Base-by-base conservation (phyloP, 495 filamentous ascomycete genomes). In the Sordaria brevicollis region DNA sequence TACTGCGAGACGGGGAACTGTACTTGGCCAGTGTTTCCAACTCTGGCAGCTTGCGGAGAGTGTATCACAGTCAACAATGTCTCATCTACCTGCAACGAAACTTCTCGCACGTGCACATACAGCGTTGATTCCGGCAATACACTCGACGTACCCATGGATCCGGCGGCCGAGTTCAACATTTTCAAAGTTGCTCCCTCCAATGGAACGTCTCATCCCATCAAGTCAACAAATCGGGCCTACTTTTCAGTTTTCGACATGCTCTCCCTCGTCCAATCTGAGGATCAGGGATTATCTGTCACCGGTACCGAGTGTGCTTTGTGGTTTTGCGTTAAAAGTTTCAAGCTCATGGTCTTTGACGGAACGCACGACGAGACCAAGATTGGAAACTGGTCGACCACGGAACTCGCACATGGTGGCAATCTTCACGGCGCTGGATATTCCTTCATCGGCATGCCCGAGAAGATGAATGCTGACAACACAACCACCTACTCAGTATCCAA, bases 231-330 rank as follows among this genome's bases (percentile, higher is more conserved):
- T 13, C 72, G 72, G 35, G 75, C 80, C 0, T 74, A 76, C 19
- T 74, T 81, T 29, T 80, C 80, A 29, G 71, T 76, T 9, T 81
- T 81, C 43, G 80, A 81, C 57, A 72, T 80, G 31, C 70, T 81
- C 25, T 76, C 76, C 5, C 37, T 74, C 35, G 74, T 65, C 10
- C 73, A 72, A 5, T 66, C 68, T 2, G 34, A 68, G 21, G 73
- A 72, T 19, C 73, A 73, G 4, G 65, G 73, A 13, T 19, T 49
- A 8, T 34, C 29, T 0, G 35, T 71, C 9, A 33, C 35, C 2
- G 74, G 54, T 62, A 36, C 57, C 25, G 73, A 79, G 65, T 81
- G 80, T 38, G 77, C 74, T 0, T 43, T 81, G 17, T 81, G 79
- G 79, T 81, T 81, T 66, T 81, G 80, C 49, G 72, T 81, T 13